phyloP scores from a whole-genome alignment of 495 filamentous ascomycete species.

The Penicillium crystallinum region DNA sequence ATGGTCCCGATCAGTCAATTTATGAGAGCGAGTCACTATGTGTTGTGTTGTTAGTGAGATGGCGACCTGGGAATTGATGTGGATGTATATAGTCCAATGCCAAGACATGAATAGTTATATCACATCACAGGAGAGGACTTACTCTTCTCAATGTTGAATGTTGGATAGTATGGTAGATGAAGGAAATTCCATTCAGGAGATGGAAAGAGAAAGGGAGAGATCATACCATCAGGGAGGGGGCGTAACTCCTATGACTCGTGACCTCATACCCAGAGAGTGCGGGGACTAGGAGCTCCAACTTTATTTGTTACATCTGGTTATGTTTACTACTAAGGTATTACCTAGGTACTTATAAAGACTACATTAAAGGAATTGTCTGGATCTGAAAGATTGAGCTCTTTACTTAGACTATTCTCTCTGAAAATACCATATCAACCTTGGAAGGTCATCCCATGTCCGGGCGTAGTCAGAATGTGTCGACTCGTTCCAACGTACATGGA shows the following conservation, averaged over 20 bases:
- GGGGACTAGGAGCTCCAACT: constrained; percentile 20
- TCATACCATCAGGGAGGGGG: background rate
- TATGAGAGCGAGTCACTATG: constrained; percentile 91
- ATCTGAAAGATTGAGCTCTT: no score
- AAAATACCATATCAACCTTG: no score
- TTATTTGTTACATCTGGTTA: no score
- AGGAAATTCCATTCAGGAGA: background rate
- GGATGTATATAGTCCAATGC: background rate
- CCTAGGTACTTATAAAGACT: no score
- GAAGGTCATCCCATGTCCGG: no score
- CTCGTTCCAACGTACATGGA: no score
- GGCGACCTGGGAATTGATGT: background rate
- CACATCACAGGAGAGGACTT: background rate
- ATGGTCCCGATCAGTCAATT: constrained; percentile 85
- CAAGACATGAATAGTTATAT: background rate
- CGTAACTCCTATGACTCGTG: constrained; percentile 15
- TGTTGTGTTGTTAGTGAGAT: background rate
- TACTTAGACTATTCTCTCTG: no score
- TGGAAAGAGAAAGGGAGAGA: background rate
- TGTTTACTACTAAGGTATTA: no score
- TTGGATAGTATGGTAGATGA: background rate
- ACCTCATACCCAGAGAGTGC: constrained; percentile 21
- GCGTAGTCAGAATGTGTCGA: no score
- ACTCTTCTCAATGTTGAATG: background rate
- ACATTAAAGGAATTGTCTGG: no score